Percentiles rank a stretch among this genome's conserved stretches.
phyloP scores from a whole-genome alignment of 345 rosid genomes.

The Brassica juncea region DNA sequence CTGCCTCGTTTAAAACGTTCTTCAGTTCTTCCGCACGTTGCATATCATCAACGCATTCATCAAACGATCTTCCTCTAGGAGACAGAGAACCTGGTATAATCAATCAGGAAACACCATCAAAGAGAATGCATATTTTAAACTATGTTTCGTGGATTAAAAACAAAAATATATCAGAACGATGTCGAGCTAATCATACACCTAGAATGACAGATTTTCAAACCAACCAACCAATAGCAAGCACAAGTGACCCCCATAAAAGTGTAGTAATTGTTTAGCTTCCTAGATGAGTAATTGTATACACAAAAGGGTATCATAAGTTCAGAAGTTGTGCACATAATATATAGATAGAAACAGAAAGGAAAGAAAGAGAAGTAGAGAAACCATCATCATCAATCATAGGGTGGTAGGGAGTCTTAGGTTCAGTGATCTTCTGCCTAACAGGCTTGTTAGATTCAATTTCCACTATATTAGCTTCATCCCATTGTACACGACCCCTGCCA shows the following conservation, averaged over 20 bases:
- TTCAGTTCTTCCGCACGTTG: constrained; percentile 70
- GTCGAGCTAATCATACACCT: not conserved
- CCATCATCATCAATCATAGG: constrained; percentile 93
- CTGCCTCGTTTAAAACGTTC: constrained; percentile 61
- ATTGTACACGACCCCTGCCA: constrained; percentile 67
- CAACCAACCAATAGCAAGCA: not conserved
- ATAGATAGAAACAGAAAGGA: constrained; percentile 5
- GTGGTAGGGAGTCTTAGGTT: constrained; percentile 97
- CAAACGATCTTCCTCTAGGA: constrained; percentile 58
- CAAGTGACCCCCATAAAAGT: not conserved
- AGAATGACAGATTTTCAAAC: not conserved
- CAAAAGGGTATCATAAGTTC: not conserved
- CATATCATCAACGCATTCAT: constrained; percentile 56
- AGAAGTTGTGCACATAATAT: not conserved
- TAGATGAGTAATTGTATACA: not conserved
- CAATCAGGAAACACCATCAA: constrained; percentile 3
- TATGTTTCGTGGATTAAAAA: not conserved
- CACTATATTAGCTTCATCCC: constrained; percentile 86
- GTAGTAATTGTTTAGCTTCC: not conserved
- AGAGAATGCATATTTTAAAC: not conserved
- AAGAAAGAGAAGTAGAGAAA: constrained; percentile 37
- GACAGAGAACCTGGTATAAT: constrained; percentile 58
- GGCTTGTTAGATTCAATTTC: constrained; percentile 98
- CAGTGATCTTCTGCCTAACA: constrained; percentile 93
- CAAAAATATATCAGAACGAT: not conserved